phyloP scores from a whole-genome alignment of 306 rosid genomes.

The Castanea mollissima region DNA sequence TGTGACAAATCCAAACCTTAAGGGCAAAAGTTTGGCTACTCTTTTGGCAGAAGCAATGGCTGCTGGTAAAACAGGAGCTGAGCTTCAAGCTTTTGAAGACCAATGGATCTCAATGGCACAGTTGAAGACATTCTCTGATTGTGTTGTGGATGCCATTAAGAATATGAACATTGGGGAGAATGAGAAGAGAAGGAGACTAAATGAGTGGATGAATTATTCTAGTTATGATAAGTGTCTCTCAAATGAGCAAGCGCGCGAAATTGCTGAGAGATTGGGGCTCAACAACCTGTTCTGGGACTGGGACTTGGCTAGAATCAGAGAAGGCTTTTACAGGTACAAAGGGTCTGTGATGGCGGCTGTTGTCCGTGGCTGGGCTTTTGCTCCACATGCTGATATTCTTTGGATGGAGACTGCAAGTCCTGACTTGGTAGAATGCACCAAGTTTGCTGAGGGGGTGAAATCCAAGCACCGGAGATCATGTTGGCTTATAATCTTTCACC shows the following conservation, averaged over 20 bases:
- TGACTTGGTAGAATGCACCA: constrained; percentile 61
- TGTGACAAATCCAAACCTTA: constrained; percentile 59
- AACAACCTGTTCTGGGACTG: constrained; percentile 83
- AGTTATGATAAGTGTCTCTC: constrained; percentile 63
- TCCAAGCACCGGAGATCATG: constrained; percentile 54
- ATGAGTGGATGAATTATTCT: constrained; percentile 60
- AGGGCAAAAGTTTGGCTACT: constrained; percentile 54
- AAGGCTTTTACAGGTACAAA: constrained; percentile 83
- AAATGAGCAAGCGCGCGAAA: constrained; percentile 60
- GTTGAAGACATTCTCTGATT: constrained; percentile 75
- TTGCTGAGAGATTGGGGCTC: constrained; percentile 63
- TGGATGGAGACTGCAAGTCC: constrained; percentile 97
- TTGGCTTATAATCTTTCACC: constrained; percentile 89
- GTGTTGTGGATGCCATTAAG: constrained; percentile 66
- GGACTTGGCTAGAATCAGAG: constrained; percentile 94
- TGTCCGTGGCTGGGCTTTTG: constrained; percentile 84
- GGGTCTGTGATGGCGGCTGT: constrained; percentile 75
- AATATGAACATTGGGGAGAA: constrained; percentile 43
- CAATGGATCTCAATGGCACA: constrained; percentile 64
- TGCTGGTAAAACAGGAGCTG: constrained; percentile 63
- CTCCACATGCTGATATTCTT: constrained; percentile 71
- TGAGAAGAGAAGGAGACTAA: constrained; percentile 55
- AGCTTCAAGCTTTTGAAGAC: constrained; percentile 78
- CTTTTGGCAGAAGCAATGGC: constrained; percentile 64
- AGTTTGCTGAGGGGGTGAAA: constrained; percentile 73